Evolutionary conservation across 208 protist species (phyloP).

Genomic region (Trypanosomatidae sp.): DNA sequence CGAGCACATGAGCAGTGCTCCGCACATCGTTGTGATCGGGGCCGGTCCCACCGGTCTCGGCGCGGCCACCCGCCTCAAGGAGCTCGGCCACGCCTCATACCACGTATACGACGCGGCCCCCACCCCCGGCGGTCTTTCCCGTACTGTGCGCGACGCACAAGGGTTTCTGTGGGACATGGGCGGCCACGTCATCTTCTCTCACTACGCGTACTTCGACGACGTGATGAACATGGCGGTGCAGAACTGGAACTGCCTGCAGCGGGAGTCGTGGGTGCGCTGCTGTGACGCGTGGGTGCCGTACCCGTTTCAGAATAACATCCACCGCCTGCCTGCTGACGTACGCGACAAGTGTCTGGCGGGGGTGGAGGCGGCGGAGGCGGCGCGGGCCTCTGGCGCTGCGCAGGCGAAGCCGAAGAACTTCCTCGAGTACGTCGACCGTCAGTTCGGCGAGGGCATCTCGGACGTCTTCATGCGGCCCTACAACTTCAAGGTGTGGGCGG

Average conservation of each 20-base stretch:
- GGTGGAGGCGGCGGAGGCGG: conserved; percentile 30
- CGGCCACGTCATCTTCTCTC: conserved; percentile 83
- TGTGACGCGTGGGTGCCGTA: conserved; percentile 83
- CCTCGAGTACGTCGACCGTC: conserved; percentile 50
- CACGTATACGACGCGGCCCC: conserved; percentile 37
- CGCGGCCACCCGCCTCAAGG: too few relatives aligned
- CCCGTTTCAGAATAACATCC: conserved; percentile 84
- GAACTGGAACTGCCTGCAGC: conserved; percentile 58
- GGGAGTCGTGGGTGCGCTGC: conserved; percentile 62
- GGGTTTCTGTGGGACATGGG: conserved; percentile 84
- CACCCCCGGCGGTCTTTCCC: too few relatives aligned
- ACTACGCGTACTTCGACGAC: conserved; percentile 85
- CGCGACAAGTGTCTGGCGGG: too few relatives aligned
- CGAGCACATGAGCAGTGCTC: too few relatives aligned
- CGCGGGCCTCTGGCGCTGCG: not conserved
- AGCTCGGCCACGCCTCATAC: too few relatives aligned
- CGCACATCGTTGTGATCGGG: conserved; percentile 71
- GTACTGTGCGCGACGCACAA: too few relatives aligned
- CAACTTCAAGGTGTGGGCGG: conserved; percentile 84
- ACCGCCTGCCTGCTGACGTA: too few relatives aligned
- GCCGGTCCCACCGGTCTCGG: conserved; percentile 68
- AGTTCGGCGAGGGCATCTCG: conserved; percentile 68
- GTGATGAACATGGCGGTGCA: conserved; percentile 67
- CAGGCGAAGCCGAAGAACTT: conserved; percentile 34
- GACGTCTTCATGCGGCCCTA: conserved; percentile 79